Base-by-base conservation (phyloP, 176 grass and related monocot genomes). In the Rhipidocladum racemiflorum region DNA sequence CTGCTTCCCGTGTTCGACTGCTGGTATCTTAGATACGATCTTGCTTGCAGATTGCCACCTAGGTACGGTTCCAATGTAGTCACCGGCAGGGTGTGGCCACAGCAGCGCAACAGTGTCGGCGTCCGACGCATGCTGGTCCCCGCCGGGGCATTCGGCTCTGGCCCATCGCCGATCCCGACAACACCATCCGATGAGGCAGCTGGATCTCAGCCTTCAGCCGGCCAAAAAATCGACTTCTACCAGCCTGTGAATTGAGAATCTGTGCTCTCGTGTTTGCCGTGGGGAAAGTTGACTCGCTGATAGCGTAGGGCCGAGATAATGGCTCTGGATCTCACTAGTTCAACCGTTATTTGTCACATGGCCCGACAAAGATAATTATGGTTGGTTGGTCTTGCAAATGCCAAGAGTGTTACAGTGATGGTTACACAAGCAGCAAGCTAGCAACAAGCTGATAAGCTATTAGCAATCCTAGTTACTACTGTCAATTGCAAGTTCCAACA, bases 401-500 rank as follows among this genome's bases (percentile, higher is more conserved):
- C n/a, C 44, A 42, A 6, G 60, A 32, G 61, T 74, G 43, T 27
- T 30, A 27, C 35, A 44, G 43, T 2, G 56, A 55, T 79, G 54
- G 30, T 72, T 45, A 51, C 23, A 43, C 42, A 21, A n/a, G 62
- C 80, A 34, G 10, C n/a, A n/a, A n/a, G n/a, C n/a, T n/a, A n/a
- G n/a, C 63, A 51, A 9, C 68, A 11, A 61, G 44, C 4, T 23
- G 77, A 70, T 85, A 76, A 63, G 77, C 44, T 70, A n/a, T 54
- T 61, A 65, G 71, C 76, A 43, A 73, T 66, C 75, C 66, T 34
- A 74, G 68, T 44, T 67, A 34, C 70, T 43, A 9, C 79, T 79
- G 67, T 83, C 50, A 90, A 83, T 66, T 38, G 63, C 88, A 78
- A 90, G 84, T 90, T 78, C 88, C 88, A 83, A 90, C 60, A 68